Evolutionary conservation across 148 eudicot species (phyloP), one percentile per base, ranked within the genome.

Genomic region (Diospyros lotus): DNA sequence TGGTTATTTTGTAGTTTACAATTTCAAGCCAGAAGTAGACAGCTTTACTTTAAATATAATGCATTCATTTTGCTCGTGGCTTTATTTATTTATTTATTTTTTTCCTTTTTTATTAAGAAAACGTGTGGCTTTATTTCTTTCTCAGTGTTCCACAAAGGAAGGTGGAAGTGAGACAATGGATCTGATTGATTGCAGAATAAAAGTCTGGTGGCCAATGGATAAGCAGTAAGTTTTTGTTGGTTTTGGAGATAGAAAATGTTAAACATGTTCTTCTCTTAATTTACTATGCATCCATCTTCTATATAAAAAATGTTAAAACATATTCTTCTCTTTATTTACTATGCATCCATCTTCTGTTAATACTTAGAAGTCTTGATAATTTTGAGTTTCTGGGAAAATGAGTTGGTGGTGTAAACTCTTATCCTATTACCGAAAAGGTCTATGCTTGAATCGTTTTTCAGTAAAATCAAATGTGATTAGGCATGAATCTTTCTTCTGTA

Each of bases 161-260:
- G 82, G 66, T 75, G 87, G 79, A 78, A 80, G 73, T 80, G 82
- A 83, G 75, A 81, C 84, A 6, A 76, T 84, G 63, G 99, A 95
- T 79, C 83, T 95, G 88, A 82, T 95, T 70, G 92, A 86, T 76
- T 86, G 91, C 84, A 88, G 88, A 77, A 89, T 95, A 72, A 92
- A 84, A 75, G 83, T 95, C 77, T 95, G 99, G 99, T 95, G 99
- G 99, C 99, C 99, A 14, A 59, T 93, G 84, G 99, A 95, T 83
- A 95, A 95, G 84, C 43, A 80, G 99, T 93, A 83, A 82, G 96
- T 84, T 55, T 65, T 79, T 69, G 28, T 75, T 64, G 55, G 7
- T 66, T 28, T 73, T 65, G 63, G 42, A 1, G 58, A 65, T 8
- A 53, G 50, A 39, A 63, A 28, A 28, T 28, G 28, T 28, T 28